phyloP scores from a whole-genome alignment of 179 eudicot genomes.

The Nepenthes alata region DNA sequence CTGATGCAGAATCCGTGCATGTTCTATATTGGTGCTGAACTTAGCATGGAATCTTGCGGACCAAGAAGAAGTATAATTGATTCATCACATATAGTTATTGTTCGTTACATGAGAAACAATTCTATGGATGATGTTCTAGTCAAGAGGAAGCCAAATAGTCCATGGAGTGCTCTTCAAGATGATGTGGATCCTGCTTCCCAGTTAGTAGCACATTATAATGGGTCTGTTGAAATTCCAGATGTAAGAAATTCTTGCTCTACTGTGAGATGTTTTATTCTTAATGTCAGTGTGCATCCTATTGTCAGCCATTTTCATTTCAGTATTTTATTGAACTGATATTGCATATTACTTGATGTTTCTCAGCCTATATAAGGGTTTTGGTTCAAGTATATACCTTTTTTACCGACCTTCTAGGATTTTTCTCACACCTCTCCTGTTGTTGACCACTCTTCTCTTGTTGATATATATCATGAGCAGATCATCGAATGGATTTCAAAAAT shows the following conservation, averaged over 20 bases:
- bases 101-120: constrained; percentile 68
- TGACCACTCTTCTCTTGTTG: neutral
- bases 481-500: constrained; percentile 74
- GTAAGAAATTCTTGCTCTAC: constrained; percentile 21
- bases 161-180: constrained; percentile 41
- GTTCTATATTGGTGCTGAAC: constrained; percentile 61
- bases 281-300: neutral
- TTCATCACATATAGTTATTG: constrained; percentile 48
- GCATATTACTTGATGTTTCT: neutral
- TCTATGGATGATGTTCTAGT: constrained; percentile 27
- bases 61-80: constrained; percentile 61
- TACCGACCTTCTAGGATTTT: too few species aligned
- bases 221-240: constrained; percentile 57
- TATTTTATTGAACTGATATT: too few species aligned
- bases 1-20: constrained; percentile 54
- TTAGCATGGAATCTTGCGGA: constrained; percentile 77
- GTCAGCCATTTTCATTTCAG: neutral
- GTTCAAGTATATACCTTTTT: too few species aligned
- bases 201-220: constrained; percentile 74
- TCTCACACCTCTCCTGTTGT: neutral
- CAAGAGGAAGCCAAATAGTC: constrained; percentile 33
- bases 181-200: constrained; percentile 75
- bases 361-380: too few species aligned
- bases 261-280: neutral
- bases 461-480: constrained; percentile 35